Percentiles rank a stretch among this genome's conserved stretches.
These are phyloP conservation scores for Dipteronia sinensis DNA, from an alignment of 345 rosid genomes.

Conservation along the genomic window DNA sequence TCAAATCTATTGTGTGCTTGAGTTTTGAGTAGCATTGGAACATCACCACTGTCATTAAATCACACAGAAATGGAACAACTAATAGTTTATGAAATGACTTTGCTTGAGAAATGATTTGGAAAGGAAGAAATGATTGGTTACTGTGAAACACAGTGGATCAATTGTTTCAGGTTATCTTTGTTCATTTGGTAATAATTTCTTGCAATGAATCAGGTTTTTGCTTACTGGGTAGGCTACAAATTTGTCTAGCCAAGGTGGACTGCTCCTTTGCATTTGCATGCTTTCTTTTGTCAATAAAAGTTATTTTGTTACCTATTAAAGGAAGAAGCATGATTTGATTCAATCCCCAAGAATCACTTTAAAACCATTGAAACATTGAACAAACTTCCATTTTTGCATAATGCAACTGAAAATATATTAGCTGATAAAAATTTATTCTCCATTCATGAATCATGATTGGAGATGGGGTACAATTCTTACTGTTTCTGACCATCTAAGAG, in stretches of 20 bases:
- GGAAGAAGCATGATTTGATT: neutral
- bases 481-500: conserved; percentile 12
- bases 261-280: neutral
- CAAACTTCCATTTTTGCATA: neutral
- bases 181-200: neutral
- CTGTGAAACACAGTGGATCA: neutral
- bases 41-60: neutral
- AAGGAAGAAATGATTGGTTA: conserved; percentile 3
- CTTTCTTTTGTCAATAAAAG: neutral
- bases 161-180: neutral
- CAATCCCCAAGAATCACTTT: neutral
- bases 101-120: too few species aligned
- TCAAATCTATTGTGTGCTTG: neutral
- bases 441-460: conserved; percentile 15
- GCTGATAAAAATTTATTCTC: conserved; percentile 14
- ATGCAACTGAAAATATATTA: neutral
- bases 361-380: neutral
- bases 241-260: neutral
- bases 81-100: neutral
- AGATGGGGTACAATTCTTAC: conserved; percentile 19
- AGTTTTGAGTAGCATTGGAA: conserved; percentile 8
- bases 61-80: neutral
- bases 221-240: neutral
- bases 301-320: neutral
- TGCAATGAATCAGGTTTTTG: neutral